These are phyloP conservation scores for Astrephomene gubernaculifera DNA, from an alignment of 139 green algal genomes.

Conservation along the genomic window DNA sequence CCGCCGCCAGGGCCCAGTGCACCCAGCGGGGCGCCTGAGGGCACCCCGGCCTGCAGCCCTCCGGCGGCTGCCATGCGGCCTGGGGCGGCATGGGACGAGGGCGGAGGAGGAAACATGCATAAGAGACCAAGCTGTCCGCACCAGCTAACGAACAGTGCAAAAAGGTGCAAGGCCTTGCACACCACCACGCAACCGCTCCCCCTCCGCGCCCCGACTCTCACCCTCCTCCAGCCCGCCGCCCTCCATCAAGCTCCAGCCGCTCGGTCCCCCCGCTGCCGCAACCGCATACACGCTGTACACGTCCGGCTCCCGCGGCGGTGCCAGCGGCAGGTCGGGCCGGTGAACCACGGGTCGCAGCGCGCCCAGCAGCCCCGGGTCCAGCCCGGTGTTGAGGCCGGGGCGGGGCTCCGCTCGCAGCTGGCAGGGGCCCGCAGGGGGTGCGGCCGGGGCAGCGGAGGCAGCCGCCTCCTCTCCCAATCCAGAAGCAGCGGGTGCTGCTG, in stretches of 20 bases:
- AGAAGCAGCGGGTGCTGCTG: not conserved
- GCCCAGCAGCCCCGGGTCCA: constrained; percentile 25
- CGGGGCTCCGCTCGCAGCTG: not conserved
- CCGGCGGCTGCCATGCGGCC: too few relatives aligned
- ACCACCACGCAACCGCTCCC: too few relatives aligned
- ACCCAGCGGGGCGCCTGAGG: too few relatives aligned
- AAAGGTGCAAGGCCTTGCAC: too few relatives aligned
- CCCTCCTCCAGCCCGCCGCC: not conserved
- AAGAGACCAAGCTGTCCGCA: too few relatives aligned
- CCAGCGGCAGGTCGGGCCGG: not conserved
- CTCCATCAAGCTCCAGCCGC: not conserved
- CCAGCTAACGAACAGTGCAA: too few relatives aligned
- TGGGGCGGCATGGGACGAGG: too few relatives aligned
- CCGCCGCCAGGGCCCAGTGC: too few relatives aligned
- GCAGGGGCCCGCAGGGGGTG: not conserved
- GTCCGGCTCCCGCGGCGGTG: constrained; percentile 23
- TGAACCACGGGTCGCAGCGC: constrained; percentile 28
- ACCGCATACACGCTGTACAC: constrained; percentile 14
- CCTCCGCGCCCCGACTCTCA: not conserved
- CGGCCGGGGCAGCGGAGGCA: not conserved
- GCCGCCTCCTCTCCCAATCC: not conserved
- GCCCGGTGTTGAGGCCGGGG: constrained; percentile 27
- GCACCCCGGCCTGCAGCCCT: too few relatives aligned
- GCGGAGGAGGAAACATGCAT: too few relatives aligned
- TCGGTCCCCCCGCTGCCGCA: not conserved